Conservation (phyloP, 2,329 filamentous ascomycete genomes). For the Colletotrichum coccodes region DNA sequence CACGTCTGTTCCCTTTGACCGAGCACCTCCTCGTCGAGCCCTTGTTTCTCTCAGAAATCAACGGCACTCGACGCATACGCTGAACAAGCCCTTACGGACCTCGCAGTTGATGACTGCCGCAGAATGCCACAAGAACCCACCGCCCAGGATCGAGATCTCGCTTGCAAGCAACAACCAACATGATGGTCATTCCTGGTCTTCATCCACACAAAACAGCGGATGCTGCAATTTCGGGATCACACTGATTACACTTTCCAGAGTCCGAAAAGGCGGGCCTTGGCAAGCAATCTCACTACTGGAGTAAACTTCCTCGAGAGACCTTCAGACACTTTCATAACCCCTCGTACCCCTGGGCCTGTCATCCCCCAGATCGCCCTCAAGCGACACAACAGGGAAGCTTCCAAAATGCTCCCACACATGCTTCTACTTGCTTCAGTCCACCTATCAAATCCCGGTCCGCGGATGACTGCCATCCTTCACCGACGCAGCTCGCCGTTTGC, state of each 20-base stretch:
- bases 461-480: background rate
- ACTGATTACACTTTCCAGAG: no score
- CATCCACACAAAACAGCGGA: background rate
- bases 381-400: conserved; percentile 16
- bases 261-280: background rate
- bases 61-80: background rate
- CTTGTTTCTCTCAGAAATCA: background rate
- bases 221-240: background rate
- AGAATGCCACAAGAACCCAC: conserved; percentile 7
- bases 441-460: conserved; percentile 18
- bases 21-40: background rate
- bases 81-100: background rate
- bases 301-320: background rate
- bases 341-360: conserved; percentile 17
- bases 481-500: conserved; percentile 12
- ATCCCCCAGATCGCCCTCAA: conserved; percentile 21
- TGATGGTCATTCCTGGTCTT: background rate
- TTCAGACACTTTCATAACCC: background rate
- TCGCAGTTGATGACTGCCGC: background rate
- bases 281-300: conserved; percentile 4
- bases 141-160: background rate
- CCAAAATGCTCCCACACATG: conserved; percentile 23
- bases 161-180: background rate
- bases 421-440: conserved; percentile 14
- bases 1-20: conserved; percentile 9